Conservation (phyloP, 257 asterid genomes). For the Lycium barbarum region DNA sequence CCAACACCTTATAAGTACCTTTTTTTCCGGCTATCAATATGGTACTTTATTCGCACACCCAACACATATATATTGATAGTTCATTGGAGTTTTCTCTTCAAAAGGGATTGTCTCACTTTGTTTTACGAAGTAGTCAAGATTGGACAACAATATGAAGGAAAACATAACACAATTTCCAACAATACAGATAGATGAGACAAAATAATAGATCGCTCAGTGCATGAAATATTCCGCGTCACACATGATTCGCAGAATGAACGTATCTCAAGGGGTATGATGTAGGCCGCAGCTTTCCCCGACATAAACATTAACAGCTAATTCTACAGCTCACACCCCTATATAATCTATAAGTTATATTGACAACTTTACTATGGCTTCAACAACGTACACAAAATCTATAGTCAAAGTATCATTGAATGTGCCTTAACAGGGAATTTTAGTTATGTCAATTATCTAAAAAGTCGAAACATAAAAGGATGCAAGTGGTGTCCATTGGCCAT, state of each 20-base stretch:
- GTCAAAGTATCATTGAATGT: background rate
- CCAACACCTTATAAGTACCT: too few species aligned
- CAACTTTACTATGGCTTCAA: background rate
- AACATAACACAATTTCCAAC: background rate
- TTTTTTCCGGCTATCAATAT: too few species aligned
- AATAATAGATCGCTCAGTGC: background rate
- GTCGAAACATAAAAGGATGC: background rate
- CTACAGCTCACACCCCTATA: too few species aligned
- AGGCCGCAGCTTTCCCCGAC: too few species aligned
- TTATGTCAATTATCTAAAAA: slow-evolving; percentile 3
- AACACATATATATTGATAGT: too few species aligned
- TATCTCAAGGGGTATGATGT: too few species aligned
- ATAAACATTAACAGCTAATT: too few species aligned
- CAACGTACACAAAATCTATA: background rate
- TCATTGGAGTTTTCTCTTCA: too few species aligned
- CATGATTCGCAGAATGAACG: too few species aligned
- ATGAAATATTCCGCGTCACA: too few species aligned
- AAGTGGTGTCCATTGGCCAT: background rate
- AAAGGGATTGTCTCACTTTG: background rate
- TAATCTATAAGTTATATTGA: background rate
- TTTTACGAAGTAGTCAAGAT: background rate
- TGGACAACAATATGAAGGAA: background rate
- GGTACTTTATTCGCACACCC: too few species aligned
- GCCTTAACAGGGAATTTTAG: background rate
- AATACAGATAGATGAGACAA: background rate